These are phyloP conservation scores for Cadophora luteo-olivacea DNA, from an alignment of 2,329 filamentous ascomycete genomes.

Conservation along the genomic window DNA sequence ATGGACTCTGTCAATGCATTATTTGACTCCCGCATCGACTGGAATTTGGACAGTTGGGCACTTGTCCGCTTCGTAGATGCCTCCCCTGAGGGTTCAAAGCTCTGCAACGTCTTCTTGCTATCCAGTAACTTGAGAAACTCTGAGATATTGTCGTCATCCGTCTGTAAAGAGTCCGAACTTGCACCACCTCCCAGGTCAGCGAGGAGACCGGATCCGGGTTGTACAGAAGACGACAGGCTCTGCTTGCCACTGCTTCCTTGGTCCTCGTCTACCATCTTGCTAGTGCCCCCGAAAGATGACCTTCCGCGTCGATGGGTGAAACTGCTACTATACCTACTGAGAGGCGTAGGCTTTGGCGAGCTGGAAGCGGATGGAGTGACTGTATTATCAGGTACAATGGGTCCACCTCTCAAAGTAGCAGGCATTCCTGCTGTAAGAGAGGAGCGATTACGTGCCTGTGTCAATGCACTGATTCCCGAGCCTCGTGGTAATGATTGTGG, in stretches of 20 bases:
- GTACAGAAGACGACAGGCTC: constrained; percentile 70
- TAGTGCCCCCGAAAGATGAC: constrained; percentile 76
- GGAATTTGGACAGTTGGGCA: constrained; percentile 83
- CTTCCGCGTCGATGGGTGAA: constrained; percentile 86
- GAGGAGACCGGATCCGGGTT: constrained; percentile 81
- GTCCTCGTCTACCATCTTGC: constrained; percentile 71
- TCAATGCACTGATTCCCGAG: constrained; percentile 55
- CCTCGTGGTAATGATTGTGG: constrained; percentile 59
- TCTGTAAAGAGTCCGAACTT: constrained; percentile 69
- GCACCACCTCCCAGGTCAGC: constrained; percentile 72
- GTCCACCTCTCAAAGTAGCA: constrained; percentile 71
- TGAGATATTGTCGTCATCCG: constrained; percentile 91
- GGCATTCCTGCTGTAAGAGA: constrained; percentile 80
- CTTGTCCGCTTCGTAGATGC: constrained; percentile 76
- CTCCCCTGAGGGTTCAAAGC: constrained; percentile 74
- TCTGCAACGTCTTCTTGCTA: constrained; percentile 83
- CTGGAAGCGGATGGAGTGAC: constrained; percentile 71
- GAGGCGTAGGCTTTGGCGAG: constrained; percentile 79
- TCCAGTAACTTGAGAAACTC: constrained; percentile 92
- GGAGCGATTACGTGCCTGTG: constrained; percentile 70
- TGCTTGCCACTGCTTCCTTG: constrained; percentile 82
- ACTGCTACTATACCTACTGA: constrained; percentile 91
- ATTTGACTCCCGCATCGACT: constrained; percentile 88
- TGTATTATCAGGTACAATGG: constrained; percentile 64
- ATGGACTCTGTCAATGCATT: constrained; percentile 90